Evolutionary conservation across 1,284 basidiomycete genomes (phyloP).

Genomic region (Bjerkandera adusta): DNA sequence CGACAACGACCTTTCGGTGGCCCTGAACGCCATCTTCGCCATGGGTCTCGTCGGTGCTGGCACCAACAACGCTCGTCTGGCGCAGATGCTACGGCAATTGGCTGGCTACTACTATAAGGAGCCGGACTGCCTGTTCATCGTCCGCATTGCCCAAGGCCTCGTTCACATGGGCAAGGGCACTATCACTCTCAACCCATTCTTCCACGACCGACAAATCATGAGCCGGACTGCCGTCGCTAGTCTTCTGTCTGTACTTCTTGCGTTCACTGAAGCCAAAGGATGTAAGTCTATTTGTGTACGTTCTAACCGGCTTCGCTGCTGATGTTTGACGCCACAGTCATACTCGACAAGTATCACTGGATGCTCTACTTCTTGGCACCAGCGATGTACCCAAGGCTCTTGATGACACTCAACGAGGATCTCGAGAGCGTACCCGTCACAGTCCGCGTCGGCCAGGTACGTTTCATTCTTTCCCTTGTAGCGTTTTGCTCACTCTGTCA

Average conservation of each 20-base stretch:
- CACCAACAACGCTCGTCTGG: slow-evolving; percentile 96
- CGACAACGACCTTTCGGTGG: slow-evolving; percentile 96
- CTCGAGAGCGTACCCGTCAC: slow-evolving; percentile 84
- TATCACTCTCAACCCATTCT: slow-evolving; percentile 98
- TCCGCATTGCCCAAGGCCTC: slow-evolving; percentile 93
- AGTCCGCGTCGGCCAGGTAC: slow-evolving; percentile 91
- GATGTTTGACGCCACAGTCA: slow-evolving; percentile 47
- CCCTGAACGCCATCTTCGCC: slow-evolving; percentile 95
- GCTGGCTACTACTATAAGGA: slow-evolving; percentile 99
- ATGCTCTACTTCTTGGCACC: slow-evolving; percentile 96
- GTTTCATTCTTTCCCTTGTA: slow-evolving; percentile 15
- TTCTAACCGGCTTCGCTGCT: slow-evolving; percentile 10
- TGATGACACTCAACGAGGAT: slow-evolving; percentile 95
- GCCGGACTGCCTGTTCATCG: slow-evolving; percentile 95
- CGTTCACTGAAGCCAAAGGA: slow-evolving; percentile 91
- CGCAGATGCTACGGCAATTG: slow-evolving; percentile 95
- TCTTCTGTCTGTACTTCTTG: slow-evolving; percentile 82
- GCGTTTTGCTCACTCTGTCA: slow-evolving; percentile 10
- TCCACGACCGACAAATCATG: slow-evolving; percentile 90
- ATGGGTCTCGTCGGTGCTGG: slow-evolving; percentile 99
- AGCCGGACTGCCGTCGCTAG: slow-evolving; percentile 90
- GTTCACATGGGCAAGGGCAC: slow-evolving; percentile 99
- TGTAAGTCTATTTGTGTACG: slow-evolving; percentile 57
- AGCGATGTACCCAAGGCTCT: slow-evolving; percentile 98
- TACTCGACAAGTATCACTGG: slow-evolving; percentile 97